These are phyloP conservation scores for Clarireedia homoeocarpa DNA, from an alignment of 2,329 filamentous ascomycete genomes.

Conservation along the genomic window DNA sequence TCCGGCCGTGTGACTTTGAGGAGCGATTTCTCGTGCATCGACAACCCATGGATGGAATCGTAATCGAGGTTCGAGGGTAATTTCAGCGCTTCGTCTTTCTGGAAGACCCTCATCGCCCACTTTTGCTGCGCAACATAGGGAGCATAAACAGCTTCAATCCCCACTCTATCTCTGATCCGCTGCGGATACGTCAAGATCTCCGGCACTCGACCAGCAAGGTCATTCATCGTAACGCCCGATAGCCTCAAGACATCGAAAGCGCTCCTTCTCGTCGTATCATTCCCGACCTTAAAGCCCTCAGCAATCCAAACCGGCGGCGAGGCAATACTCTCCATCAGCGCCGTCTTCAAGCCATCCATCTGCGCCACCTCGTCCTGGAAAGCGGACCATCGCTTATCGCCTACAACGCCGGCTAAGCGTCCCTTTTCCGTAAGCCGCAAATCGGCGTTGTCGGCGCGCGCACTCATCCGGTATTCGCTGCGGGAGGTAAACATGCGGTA, in stretches of 20 bases:
- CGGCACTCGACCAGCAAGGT: conserved; percentile 51
- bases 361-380: conserved; percentile 60
- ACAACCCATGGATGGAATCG: conserved; percentile 61
- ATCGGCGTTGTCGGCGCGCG: conserved; percentile 91
- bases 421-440: conserved; percentile 74
- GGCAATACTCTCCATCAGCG: conserved; percentile 51
- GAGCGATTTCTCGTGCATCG: conserved; percentile 67
- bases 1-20: conserved; percentile 68
- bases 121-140: conserved; percentile 75
- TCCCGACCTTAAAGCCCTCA: conserved; percentile 60
- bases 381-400: conserved; percentile 66
- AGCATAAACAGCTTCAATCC: conserved; percentile 77
- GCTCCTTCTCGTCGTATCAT: conserved; percentile 57
- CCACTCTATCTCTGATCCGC: conserved; percentile 59
- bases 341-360: conserved; percentile 55
- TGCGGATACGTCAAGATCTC: conserved; percentile 45
- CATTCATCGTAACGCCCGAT: conserved; percentile 48
- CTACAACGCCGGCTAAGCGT: conserved; percentile 66
- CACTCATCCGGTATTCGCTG: conserved; percentile 90
- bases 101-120: conserved; percentile 56
- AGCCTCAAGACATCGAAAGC: conserved; percentile 76
- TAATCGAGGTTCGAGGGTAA: conserved; percentile 76
- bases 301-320: conserved; percentile 59
- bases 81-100: conserved; percentile 66
- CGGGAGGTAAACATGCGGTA: conserved; percentile 98